These are phyloP conservation scores for Phytopythium kandeliae DNA, from an alignment of 352 stramenopile genomes.

Conservation along the genomic window DNA sequence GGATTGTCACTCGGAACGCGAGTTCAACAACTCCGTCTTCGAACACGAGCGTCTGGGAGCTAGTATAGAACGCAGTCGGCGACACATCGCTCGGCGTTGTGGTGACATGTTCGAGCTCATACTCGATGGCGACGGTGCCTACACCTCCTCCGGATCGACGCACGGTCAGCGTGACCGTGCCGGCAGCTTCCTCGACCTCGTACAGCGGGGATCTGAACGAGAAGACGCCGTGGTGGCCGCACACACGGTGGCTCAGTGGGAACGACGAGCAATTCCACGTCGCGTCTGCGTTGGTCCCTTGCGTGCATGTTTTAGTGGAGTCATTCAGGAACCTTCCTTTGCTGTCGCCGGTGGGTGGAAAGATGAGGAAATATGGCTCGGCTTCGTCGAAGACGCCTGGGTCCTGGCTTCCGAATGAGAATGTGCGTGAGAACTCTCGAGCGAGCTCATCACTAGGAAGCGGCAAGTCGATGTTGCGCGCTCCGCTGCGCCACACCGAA, in stretches of 20 bases:
- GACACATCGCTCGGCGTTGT: constrained; percentile 74
- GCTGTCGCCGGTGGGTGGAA: constrained; percentile 6
- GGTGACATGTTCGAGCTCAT: constrained; percentile 83
- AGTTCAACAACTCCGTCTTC: constrained; percentile 71
- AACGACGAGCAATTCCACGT: constrained; percentile 58
- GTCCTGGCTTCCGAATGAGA: constrained; percentile 90
- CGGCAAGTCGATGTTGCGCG: constrained; percentile 47
- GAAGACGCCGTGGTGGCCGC: constrained; percentile 88
- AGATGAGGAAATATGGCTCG: constrained; percentile 70
- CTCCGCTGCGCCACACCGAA: constrained; percentile 87
- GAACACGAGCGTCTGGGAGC: constrained; percentile 75
- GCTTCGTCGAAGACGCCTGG: constrained; percentile 90
- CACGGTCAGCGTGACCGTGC: constrained; percentile 80
- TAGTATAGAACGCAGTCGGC: constrained; percentile 86
- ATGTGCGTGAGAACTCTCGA: constrained; percentile 86
- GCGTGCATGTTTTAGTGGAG: constrained; percentile 39
- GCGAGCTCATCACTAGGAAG: constrained; percentile 86
- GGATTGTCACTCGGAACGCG: constrained; percentile 89
- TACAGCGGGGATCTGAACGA: constrained; percentile 86
- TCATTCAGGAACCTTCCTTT: constrained; percentile 37
- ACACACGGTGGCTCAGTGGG: constrained; percentile 78
- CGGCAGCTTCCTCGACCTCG: constrained; percentile 59
- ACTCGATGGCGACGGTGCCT: constrained; percentile 63
- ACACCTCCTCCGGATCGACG: constrained; percentile 82
- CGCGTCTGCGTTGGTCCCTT: constrained; percentile 51